Evolutionary conservation across 768 basidiomycete species (phyloP).

Genomic region (Suillus subalutaceus): DNA sequence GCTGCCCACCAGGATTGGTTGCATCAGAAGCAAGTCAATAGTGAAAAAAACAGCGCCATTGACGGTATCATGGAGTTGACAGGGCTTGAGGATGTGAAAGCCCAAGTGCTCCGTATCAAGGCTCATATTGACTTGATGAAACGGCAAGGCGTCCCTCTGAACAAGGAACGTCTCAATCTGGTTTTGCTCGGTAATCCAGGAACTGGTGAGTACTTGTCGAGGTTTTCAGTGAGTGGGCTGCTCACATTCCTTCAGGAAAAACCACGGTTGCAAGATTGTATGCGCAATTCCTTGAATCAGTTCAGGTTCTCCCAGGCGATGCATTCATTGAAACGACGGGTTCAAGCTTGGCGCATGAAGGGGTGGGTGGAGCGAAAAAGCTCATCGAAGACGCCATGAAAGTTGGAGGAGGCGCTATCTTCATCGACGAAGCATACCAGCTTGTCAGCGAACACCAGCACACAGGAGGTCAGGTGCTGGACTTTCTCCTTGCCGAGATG

Average conservation of each 20-base stretch:
- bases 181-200: constrained; percentile 73
- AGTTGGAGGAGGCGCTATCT: constrained; percentile 65
- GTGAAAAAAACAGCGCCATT: constrained; percentile 53
- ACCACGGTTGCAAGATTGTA: constrained; percentile 70
- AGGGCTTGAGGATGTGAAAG: constrained; percentile 69
- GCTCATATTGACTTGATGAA: constrained; percentile 55
- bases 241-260: constrained; percentile 48
- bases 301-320: constrained; percentile 53
- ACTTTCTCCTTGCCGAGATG: constrained; percentile 75
- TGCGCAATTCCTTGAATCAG: constrained; percentile 60
- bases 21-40: constrained; percentile 56
- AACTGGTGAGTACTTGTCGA: constrained; percentile 50
- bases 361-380: constrained; percentile 54
- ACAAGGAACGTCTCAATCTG: constrained; percentile 62
- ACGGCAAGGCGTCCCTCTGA: constrained; percentile 56
- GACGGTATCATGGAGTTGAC: constrained; percentile 72
- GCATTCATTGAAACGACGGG: constrained; percentile 67
- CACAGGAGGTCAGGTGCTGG: constrained; percentile 60
- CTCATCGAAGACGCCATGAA: constrained; percentile 47
- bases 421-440: constrained; percentile 76
- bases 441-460: constrained; percentile 51
- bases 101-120: constrained; percentile 58
- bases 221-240: not conserved
- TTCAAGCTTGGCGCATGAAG: constrained; percentile 57
- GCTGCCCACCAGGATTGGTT: constrained; percentile 54